phyloP scores from a whole-genome alignment of 129 eudicot genomes.

The Flaveria ramosissima region DNA sequence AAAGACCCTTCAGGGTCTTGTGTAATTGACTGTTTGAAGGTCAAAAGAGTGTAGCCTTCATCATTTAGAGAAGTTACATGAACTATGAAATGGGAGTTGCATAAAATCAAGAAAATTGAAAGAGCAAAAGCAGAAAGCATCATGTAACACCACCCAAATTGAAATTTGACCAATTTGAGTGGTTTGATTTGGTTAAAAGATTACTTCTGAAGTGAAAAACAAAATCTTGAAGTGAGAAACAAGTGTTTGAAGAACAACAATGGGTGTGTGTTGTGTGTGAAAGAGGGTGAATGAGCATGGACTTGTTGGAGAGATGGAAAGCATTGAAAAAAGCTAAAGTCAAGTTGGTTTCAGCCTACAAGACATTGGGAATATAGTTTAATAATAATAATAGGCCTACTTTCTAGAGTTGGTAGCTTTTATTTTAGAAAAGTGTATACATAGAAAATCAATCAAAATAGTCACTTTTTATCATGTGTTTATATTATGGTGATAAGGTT shows the following conservation, averaged over 20 bases:
- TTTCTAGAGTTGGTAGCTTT: slow-evolving; percentile 22
- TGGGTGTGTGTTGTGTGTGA: slow-evolving; percentile 34
- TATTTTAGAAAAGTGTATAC: neutral
- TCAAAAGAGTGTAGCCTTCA: slow-evolving; percentile 78
- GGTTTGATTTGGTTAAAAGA: slow-evolving; percentile 24
- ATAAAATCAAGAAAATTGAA: slow-evolving; percentile 46
- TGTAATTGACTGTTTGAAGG: slow-evolving; percentile 67
- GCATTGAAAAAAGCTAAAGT: slow-evolving; percentile 51
- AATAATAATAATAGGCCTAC: slow-evolving; percentile 8
- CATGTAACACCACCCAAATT: slow-evolving; percentile 30
- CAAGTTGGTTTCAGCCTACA: slow-evolving; percentile 52
- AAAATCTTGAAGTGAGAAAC: slow-evolving; percentile 28
- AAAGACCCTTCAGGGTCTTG: slow-evolving; percentile 88
- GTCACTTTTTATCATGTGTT: slow-evolving; percentile 5
- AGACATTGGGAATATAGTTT: slow-evolving; percentile 59
- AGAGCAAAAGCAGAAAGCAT: slow-evolving; percentile 47
- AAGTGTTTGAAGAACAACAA: slow-evolving; percentile 34
- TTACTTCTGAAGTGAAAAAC: slow-evolving; percentile 19
- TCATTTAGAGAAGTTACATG: slow-evolving; percentile 55
- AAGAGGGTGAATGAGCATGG: slow-evolving; percentile 46
- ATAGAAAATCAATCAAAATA: neutral
- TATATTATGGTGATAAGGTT: neutral
- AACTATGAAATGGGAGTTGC: slow-evolving; percentile 41
- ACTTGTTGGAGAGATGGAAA: slow-evolving; percentile 37
- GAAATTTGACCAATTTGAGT: slow-evolving; percentile 25